Conservation (phyloP, 148 eudicot genomes). For the Beta vulgaris region DNA sequence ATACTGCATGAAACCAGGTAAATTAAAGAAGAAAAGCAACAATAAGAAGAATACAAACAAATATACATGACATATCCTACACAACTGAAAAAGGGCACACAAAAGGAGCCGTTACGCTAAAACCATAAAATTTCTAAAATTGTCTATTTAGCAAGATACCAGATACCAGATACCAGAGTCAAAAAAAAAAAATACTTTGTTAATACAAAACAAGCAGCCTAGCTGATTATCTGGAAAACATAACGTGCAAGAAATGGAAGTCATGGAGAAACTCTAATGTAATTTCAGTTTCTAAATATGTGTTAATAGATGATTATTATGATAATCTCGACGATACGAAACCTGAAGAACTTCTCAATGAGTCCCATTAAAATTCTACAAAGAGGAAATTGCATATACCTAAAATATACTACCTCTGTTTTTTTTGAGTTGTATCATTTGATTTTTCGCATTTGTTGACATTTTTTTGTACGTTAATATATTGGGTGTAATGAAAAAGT, state of each 20-base stretch:
- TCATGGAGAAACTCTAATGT: background rate
- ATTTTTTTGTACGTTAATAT: too few species aligned
- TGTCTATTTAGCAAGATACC: background rate
- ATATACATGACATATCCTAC: too few species aligned
- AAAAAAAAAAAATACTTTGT: background rate
- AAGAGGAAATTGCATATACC: background rate
- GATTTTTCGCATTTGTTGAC: too few species aligned
- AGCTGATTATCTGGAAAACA: background rate
- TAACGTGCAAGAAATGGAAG: background rate
- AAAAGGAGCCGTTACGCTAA: background rate
- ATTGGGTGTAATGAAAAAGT: too few species aligned
- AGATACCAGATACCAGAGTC: background rate
- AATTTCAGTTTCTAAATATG: background rate
- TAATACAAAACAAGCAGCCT: background rate
- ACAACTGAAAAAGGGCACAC: too few species aligned
- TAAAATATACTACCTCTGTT: too few species aligned
- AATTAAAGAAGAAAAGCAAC: too few species aligned
- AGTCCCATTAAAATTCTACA: too few species aligned
- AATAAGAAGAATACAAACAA: background rate
- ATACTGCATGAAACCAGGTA: too few species aligned
- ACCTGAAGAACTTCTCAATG: too few species aligned
- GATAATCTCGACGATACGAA: background rate
- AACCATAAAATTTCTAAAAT: background rate
- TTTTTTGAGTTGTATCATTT: too few species aligned
- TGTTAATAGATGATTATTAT: too few species aligned